Conservation (phyloP, 2,329 filamentous ascomycete genomes). For the Botrytis aclada region DNA sequence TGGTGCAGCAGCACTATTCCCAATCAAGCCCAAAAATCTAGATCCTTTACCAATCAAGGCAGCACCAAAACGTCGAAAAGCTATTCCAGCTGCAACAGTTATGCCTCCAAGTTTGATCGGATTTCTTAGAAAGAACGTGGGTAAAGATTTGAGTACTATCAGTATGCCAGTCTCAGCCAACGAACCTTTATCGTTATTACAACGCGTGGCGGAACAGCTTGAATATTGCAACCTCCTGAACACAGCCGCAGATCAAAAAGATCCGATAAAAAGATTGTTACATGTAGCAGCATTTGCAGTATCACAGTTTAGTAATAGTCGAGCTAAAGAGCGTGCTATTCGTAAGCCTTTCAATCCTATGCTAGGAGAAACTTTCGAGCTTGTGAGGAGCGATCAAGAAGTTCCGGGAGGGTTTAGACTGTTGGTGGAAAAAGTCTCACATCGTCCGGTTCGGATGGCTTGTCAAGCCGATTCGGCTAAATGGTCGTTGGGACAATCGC, state of each 20-base stretch:
- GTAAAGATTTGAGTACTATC: slow-evolving; percentile 94
- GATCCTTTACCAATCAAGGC: slow-evolving; percentile 71
- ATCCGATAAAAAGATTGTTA: slow-evolving; percentile 67
- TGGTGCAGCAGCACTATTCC: slow-evolving; percentile 71
- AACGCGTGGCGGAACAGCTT: slow-evolving; percentile 83
- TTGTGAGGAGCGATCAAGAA: slow-evolving; percentile 79
- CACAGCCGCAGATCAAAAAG: slow-evolving; percentile 61
- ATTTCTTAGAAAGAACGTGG: slow-evolving; percentile 94
- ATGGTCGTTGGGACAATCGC: slow-evolving; percentile 87
- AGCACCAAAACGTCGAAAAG: slow-evolving; percentile 62
- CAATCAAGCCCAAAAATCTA: slow-evolving; percentile 71
- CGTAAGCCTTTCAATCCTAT: slow-evolving; percentile 98
- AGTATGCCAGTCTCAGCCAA: slow-evolving; percentile 97
- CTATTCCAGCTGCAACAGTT: slow-evolving; percentile 70
- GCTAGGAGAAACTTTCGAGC: slow-evolving; percentile 91
- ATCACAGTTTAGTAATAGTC: slow-evolving; percentile 75
- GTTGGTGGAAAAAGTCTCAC: slow-evolving; percentile 91
- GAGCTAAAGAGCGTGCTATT: slow-evolving; percentile 85
- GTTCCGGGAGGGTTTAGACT: slow-evolving; percentile 75
- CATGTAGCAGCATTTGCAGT: slow-evolving; percentile 89
- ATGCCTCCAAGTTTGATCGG: slow-evolving; percentile 87
- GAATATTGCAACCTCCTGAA: slow-evolving; percentile 89
- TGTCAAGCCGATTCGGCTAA: slow-evolving; percentile 83
- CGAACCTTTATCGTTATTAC: slow-evolving; percentile 83
- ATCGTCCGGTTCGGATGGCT: slow-evolving; percentile 87